phyloP scores from a whole-genome alignment of 2,329 filamentous ascomycete genomes.

The Fusarium equiseti region DNA sequence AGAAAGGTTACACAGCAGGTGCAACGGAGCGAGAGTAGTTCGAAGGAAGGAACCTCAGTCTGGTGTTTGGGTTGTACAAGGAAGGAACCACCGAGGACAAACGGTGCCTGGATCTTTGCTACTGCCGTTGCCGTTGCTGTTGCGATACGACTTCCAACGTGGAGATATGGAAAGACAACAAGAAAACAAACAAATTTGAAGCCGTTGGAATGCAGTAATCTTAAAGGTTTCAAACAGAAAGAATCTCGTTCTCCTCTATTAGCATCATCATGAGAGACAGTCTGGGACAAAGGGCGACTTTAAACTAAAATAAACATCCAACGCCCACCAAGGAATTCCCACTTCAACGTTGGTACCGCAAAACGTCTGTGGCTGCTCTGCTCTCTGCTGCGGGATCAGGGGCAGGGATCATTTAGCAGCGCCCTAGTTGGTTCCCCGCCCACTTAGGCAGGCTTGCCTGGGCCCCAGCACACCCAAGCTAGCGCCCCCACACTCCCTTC shows the following conservation, averaged over 20 bases:
- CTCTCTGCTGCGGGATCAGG: conserved; percentile 39
- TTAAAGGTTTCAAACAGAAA: conserved; percentile 5
- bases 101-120: conserved; percentile 13
- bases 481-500: too few species aligned
- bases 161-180: conserved; percentile 11
- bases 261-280: conserved; percentile 16
- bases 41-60: conserved; percentile 20
- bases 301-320: conserved; percentile 30
- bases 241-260: conserved; percentile 17
- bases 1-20: conserved; percentile 37
- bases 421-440: conserved; percentile 26
- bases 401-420: conserved; percentile 26
- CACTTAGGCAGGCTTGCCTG: conserved; percentile 4
- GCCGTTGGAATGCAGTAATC: conserved; percentile 18
- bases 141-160: conserved; percentile 4
- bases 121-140: conserved; percentile 5
- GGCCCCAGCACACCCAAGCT: not conserved
- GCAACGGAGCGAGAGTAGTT: conserved; percentile 35
- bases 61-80: conserved; percentile 35
- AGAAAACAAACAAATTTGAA: not conserved
- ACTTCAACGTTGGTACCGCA: conserved; percentile 40
- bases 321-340: conserved; percentile 39
- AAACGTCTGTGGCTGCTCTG: conserved; percentile 39
- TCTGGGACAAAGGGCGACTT: conserved; percentile 44
- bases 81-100: conserved; percentile 35